phyloP scores from a whole-genome alignment of 164 flowering plant genomes.

The Aristolochia californica region DNA sequence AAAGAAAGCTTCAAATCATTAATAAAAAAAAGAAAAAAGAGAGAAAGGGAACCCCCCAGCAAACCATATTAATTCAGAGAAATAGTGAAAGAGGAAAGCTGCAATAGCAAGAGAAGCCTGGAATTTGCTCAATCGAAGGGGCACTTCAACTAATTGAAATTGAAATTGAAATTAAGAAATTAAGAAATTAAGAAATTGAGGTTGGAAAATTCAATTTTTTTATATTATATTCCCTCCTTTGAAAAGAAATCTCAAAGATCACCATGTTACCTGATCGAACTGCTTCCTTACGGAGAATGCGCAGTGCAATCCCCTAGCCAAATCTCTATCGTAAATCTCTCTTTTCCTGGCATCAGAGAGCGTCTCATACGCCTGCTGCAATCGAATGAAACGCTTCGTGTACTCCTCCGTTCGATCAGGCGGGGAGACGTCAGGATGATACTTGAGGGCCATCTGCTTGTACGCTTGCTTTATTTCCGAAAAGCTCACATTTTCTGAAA shows the following conservation, averaged over 20 bases:
- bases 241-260: not conserved
- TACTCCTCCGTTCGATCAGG: conserved; percentile 71
- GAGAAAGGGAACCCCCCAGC: too few species aligned
- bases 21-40: too few species aligned
- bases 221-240: too few species aligned
- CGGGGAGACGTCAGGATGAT: conserved; percentile 92
- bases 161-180: too few species aligned
- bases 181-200: not conserved
- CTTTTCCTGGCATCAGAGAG: conserved; percentile 65
- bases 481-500: conserved; percentile 40
- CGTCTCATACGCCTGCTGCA: conserved; percentile 93
- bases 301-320: conserved; percentile 50
- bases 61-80: too few species aligned
- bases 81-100: too few species aligned
- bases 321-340: conserved; percentile 61
- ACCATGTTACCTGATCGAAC: conserved; percentile 32
- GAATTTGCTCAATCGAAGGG: not conserved
- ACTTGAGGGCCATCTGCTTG: conserved; percentile 71
- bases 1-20: too few species aligned
- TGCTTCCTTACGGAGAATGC: conserved; percentile 59
- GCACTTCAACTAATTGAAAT: not conserved
- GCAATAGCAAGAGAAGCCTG: not conserved
- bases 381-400: conserved; percentile 61
- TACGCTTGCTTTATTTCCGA: conserved; percentile 80
- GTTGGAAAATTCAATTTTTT: not conserved